A percentile compares a stretch with the other conserved stretches of the same genome.
These are phyloP conservation scores for Wickerhamiella parazyma DNA, from an alignment of 805 yeast genomes.

Conservation along the genomic window DNA sequence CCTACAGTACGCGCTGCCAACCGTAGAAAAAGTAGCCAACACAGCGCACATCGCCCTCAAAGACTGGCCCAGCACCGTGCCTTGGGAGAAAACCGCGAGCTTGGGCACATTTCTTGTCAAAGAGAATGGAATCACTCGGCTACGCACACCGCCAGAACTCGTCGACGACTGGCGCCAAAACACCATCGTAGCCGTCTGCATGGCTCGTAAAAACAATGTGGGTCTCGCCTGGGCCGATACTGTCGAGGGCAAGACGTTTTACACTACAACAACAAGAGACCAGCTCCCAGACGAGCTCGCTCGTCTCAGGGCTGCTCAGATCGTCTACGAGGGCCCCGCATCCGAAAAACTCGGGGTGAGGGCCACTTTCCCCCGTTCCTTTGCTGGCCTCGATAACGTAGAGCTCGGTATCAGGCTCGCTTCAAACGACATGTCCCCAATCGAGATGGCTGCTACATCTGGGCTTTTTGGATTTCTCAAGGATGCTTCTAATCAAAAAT, in stretches of 20 bases:
- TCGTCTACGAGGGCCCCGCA: constrained; percentile 33
- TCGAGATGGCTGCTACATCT: constrained; percentile 49
- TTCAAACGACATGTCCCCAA: constrained; percentile 15
- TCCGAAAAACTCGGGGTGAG: constrained; percentile 29
- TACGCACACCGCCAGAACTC: not conserved
- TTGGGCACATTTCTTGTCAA: not conserved
- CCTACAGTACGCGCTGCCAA: not conserved
- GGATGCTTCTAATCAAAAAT: constrained; percentile 48
- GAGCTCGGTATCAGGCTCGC: constrained; percentile 10
- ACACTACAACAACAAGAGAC: constrained; percentile 46
- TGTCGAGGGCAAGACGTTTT: constrained; percentile 60
- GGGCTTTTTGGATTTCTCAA: constrained; percentile 51
- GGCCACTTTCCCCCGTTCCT: constrained; percentile 21
- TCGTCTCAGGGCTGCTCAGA: constrained; percentile 69
- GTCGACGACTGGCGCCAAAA: not conserved
- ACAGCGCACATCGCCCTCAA: not conserved
- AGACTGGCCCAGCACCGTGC: not conserved
- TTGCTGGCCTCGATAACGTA: not conserved
- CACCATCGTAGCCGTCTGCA: not conserved
- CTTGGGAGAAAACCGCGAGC: not conserved
- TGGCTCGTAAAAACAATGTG: constrained; percentile 23
- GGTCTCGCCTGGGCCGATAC: constrained; percentile 86
- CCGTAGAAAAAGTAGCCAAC: not conserved
- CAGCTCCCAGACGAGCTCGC: constrained; percentile 60
- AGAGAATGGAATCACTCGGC: not conserved